Conservation (phyloP, 305 asterid genomes). For the Fraxinus sp. region DNA sequence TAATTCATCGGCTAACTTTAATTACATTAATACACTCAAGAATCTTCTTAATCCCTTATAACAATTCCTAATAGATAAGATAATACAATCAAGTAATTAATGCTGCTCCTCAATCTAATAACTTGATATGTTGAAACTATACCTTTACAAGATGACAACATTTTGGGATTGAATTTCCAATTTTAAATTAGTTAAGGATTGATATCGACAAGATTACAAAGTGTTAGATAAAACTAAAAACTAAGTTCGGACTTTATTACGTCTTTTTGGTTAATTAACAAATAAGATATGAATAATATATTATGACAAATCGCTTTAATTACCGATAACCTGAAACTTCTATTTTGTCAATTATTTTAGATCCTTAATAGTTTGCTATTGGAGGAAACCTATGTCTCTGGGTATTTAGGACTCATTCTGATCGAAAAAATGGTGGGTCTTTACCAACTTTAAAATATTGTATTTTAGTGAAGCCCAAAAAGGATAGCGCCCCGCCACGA, state of each 20-base stretch:
- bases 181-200: background rate
- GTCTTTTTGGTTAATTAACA: background rate
- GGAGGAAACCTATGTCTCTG: background rate
- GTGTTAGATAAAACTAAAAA: background rate
- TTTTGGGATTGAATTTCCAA: background rate
- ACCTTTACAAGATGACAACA: background rate
- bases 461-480: background rate
- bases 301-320: background rate
- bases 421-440: background rate
- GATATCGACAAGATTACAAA: background rate
- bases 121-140: background rate
- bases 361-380: background rate
- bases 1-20: background rate
- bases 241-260: background rate
- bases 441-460: background rate
- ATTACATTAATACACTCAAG: background rate
- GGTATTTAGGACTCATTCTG: background rate
- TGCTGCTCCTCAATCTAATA: background rate
- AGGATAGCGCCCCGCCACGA: background rate
- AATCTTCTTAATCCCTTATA: background rate
- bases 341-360: background rate
- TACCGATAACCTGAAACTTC: too few relatives aligned
- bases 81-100: background rate
- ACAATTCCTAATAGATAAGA: background rate
- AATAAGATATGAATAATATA: background rate